Evolutionary conservation across 2,329 filamentous ascomycete species (phyloP), one percentile per base, ranked within the genome.

Genomic region (Verticillium longisporum): DNA sequence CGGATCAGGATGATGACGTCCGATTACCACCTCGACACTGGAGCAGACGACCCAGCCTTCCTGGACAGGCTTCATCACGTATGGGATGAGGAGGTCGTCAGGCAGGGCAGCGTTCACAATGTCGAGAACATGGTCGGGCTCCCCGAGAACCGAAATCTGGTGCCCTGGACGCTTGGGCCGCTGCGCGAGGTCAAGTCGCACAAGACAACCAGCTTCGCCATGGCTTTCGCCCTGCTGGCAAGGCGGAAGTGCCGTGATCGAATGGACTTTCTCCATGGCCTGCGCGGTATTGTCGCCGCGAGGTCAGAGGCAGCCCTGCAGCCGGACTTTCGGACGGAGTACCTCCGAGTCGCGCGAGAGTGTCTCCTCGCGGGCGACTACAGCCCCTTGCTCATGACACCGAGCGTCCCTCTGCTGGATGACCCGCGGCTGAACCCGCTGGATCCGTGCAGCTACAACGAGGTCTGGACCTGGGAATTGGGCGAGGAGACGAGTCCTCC

Each of bases 381-480:
- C 34, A 58, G 38, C 38, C 57, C 57, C 4, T 53, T 58, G 38
- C 38, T 58, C 38, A 50, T 58, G 38, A 58, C 57, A 14, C 57
- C 57, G 45, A 53, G 45, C 45, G 45, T 53, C 7, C 45, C 45
- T 10, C 11, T 11, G 45, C 45, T 53, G 45, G 45, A 53, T 3
- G 45, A 53, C 45, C 45, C 45, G 45, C 45, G 45, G 18, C 18
- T 53, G 45, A 53, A 53, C 45, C 45, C 45, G 45, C 45, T 53
- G 45, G 45, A 53, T 53, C 45, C 45, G 21, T 53, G 45, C 45
- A 53, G 45, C 45, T 53, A 53, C 45, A 53, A 53, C 4, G 45
- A 53, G 45, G 45, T 53, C 45, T 53, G 45, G 45, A 53, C 45
- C 45, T 53, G 45, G 45, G 45, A 53, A 18, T 21, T 53, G 45